Conservation (phyloP, 805 yeast species). For the Yamadazyma takamatsuzukensis region DNA sequence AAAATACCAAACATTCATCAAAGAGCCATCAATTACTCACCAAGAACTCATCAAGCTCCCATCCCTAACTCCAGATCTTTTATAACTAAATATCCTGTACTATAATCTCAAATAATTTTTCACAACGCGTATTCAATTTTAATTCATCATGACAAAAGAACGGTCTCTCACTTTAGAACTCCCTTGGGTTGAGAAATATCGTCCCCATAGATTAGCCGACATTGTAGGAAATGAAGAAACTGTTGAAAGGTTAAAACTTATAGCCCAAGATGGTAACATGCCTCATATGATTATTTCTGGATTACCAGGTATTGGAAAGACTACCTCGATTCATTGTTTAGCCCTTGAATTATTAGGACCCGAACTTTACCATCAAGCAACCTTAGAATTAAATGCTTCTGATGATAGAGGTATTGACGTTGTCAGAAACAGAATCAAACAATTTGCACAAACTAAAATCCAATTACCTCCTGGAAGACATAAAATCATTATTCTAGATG, state of each 20-base stretch:
- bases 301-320: constrained; percentile 95
- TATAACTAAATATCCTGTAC: no score
- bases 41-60: no score
- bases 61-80: no score
- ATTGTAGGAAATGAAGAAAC: constrained; percentile 94
- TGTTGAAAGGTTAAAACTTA: constrained; percentile 73
- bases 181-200: constrained; percentile 85
- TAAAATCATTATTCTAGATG: constrained; percentile 89
- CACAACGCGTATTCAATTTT: background rate
- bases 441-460: constrained; percentile 93
- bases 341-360: constrained; percentile 79
- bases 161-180: constrained; percentile 24
- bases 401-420: constrained; percentile 98
- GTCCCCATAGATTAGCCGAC: constrained; percentile 76
- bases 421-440: constrained; percentile 88
- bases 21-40: no score
- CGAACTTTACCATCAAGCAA: constrained; percentile 70
- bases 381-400: constrained; percentile 89
- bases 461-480: constrained; percentile 85
- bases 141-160: constrained; percentile 9
- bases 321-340: constrained; percentile 88
- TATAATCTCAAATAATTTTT: constrained; percentile 1
- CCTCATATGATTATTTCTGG: constrained; percentile 97
- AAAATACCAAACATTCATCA: no score
- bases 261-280: constrained; percentile 92